phyloP scores from a whole-genome alignment of 1,284 basidiomycete genomes.

The Sanghuangporus weigelae region DNA sequence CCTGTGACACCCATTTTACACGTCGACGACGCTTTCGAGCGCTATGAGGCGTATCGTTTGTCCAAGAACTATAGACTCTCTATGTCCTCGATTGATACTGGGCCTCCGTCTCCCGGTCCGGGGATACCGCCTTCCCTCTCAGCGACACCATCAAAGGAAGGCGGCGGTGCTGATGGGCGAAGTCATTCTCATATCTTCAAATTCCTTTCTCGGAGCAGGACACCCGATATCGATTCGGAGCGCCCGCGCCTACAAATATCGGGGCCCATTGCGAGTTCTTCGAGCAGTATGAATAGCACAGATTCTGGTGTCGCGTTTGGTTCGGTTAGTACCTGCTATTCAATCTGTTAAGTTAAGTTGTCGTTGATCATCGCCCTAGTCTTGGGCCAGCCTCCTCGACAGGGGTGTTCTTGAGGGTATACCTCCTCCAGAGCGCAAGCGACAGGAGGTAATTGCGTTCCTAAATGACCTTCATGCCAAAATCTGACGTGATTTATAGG shows the following conservation, averaged over 20 bases:
- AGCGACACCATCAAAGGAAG: slow-evolving; percentile 21
- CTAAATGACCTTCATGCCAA: not conserved
- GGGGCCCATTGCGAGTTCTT: slow-evolving; percentile 30
- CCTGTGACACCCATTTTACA: slow-evolving; percentile 41
- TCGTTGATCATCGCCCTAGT: slow-evolving; percentile 37
- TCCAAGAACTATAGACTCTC: slow-evolving; percentile 48
- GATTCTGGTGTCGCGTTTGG: slow-evolving; percentile 52
- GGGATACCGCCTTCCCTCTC: slow-evolving; percentile 22
- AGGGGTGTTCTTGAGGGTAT: slow-evolving; percentile 76
- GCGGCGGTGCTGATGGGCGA: slow-evolving; percentile 22
- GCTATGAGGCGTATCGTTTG: slow-evolving; percentile 35
- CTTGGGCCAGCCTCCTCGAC: slow-evolving; percentile 89
- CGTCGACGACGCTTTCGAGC: slow-evolving; percentile 64
- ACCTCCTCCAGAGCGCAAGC: slow-evolving; percentile 68
- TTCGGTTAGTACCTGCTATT: slow-evolving; percentile 41
- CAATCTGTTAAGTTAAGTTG: not conserved
- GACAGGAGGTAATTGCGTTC: slow-evolving; percentile 69
- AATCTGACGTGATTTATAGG: slow-evolving; percentile 31
- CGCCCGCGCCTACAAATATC: slow-evolving; percentile 24
- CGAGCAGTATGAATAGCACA: slow-evolving; percentile 29
- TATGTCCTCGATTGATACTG: slow-evolving; percentile 47
- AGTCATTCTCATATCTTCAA: slow-evolving; percentile 41
- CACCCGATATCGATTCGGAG: slow-evolving; percentile 37
- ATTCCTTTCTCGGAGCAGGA: slow-evolving; percentile 54
- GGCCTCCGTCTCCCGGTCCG: slow-evolving; percentile 27